These are phyloP conservation scores for Botryotinia globosa DNA, from an alignment of 2,329 filamentous ascomycete genomes.

Conservation along the genomic window DNA sequence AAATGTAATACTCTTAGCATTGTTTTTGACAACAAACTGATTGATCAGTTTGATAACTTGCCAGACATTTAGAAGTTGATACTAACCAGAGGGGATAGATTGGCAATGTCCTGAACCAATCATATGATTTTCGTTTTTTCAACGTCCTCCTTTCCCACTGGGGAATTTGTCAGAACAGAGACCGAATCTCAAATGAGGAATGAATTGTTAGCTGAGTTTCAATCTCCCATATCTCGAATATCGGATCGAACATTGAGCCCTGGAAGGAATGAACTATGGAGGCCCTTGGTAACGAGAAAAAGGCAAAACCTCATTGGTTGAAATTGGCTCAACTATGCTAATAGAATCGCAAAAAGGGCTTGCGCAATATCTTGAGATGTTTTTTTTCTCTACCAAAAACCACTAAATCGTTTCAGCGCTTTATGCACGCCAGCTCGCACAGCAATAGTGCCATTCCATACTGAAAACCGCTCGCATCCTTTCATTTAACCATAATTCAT, in stretches of 20 bases:
- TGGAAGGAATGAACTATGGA: not conserved
- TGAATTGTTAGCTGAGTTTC: too few relatives aligned
- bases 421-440: not conserved
- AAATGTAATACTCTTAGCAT: not conserved
- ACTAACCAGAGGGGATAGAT: not conserved
- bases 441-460: not conserved
- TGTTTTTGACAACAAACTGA: too few relatives aligned
- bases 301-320: not conserved
- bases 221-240: not conserved
- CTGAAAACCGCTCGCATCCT: not conserved
- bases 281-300: not conserved
- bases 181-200: not conserved
- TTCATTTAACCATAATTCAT: slow-evolving; percentile 14
- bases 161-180: not conserved
- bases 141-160: not conserved
- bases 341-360: slow-evolving; percentile 1
- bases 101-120: not conserved
- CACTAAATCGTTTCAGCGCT: not conserved
- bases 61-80: not conserved
- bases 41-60: not conserved
- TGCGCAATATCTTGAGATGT: not conserved
- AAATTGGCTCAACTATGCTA: not conserved
- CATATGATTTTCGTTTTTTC: not conserved
- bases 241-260: not conserved
- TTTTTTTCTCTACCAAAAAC: slow-evolving; percentile 12